Evolutionary conservation across 768 basidiomycete genomes (phyloP), one percentile per base, ranked within the genome.

Genomic region (Infundibulicybe gibba): DNA sequence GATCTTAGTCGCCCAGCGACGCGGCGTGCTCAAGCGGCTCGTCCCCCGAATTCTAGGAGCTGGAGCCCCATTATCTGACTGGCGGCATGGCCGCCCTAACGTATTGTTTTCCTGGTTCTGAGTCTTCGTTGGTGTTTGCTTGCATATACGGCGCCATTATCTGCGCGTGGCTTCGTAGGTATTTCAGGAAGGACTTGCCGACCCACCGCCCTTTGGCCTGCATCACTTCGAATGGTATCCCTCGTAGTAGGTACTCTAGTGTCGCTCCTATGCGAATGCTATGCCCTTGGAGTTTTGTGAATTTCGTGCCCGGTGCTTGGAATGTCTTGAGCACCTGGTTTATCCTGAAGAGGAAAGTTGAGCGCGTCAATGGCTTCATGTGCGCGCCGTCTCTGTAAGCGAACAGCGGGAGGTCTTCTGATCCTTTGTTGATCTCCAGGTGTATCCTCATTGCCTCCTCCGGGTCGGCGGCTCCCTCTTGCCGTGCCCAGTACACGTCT

Each of bases 141-240:
- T 56, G 52, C 21, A 49, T 49, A 48, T n/a, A n/a, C n/a, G n/a
- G n/a, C n/a, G n/a, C n/a, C n/a, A n/a, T n/a, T n/a, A n/a, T n/a
- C n/a, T n/a, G 37, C 3, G 48, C 50, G 33, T 56, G 55, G 15
- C 45, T 47, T 2, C 50, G 50, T 6, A 54, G 45, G 44, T 56
- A 56, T 2, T 14, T 32, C 13, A 15, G n/a, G 32, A 54, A 56
- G 3, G 51, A 50, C 21, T 72, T 57, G 37, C 68, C 65, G 0
- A 51, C 48, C 72, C 71, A 75, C 0, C 61, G 42, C 0, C 70
- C 67, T 19, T 58, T 71, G 0, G 55, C 51, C 38, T 69, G 67
- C 25, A 70, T 57, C 0, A 64, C 63, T 3, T 72, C 63, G 33
- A 74, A 67, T 5, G 68, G 62, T 0, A 65, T 44, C 0, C 65